Percentiles rank a stretch among this genome's conserved stretches.
phyloP scores from a whole-genome alignment of 331 rosid genomes.

The Malus hybrid region DNA sequence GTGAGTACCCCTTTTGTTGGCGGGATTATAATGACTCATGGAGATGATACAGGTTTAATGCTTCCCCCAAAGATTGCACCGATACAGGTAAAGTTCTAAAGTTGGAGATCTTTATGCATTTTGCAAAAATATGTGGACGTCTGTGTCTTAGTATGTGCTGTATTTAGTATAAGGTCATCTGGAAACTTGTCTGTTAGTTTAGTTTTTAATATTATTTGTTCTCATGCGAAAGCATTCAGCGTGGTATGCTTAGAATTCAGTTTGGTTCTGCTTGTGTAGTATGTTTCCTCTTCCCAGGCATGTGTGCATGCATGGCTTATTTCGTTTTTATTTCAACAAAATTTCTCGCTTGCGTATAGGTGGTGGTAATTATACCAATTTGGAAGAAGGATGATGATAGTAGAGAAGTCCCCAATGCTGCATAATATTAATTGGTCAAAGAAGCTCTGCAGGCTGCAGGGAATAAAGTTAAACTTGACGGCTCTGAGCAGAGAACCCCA shows the following conservation, averaged over 20 bases:
- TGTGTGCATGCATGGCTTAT: neutral
- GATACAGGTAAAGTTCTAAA: slow-evolving; percentile 52
- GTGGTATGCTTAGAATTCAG: neutral
- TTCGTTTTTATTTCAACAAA: neutral
- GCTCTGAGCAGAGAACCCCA: slow-evolving; percentile 79
- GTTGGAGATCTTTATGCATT: slow-evolving; percentile 9
- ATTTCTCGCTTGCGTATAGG: slow-evolving; percentile 16
- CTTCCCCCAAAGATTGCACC: slow-evolving; percentile 93
- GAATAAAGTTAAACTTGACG: slow-evolving; percentile 66
- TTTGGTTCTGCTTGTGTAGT: neutral
- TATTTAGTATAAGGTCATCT: neutral
- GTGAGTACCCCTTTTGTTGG: slow-evolving; percentile 92
- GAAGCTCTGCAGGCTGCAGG: slow-evolving; percentile 57
- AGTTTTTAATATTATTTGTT: neutral
- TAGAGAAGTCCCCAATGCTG: slow-evolving; percentile 52
- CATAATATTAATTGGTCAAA: slow-evolving; percentile 50
- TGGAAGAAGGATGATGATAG: slow-evolving; percentile 88
- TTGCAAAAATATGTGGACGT: neutral
- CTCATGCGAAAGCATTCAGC: neutral
- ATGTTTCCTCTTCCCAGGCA: neutral
- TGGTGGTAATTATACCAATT: slow-evolving; percentile 85
- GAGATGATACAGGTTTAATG: slow-evolving; percentile 87
- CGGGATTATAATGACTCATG: slow-evolving; percentile 87
- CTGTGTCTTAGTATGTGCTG: neutral
- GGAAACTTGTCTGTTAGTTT: neutral